Evolutionary conservation across 176 grass and related monocot genomes (phyloP), one percentile per base, ranked within the genome.

Genomic region (Rhynchospora breviuscula): DNA sequence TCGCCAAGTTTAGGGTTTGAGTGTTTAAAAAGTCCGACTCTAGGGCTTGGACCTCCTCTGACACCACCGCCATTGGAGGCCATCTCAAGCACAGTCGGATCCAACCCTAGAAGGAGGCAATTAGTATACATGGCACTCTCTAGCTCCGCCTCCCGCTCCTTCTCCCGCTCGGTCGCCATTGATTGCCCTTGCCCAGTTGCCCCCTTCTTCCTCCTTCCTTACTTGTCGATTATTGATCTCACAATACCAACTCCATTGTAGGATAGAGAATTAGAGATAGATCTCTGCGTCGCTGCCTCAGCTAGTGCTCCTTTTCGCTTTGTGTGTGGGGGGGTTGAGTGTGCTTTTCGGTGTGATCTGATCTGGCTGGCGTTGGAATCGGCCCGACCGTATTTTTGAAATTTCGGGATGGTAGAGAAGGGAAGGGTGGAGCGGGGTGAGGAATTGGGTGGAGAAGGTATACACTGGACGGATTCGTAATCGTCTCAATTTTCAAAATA

Each of bases 71-170:
- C 86, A 46, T 73, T 77, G 3, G 73, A 25, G 15, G 87, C 68
- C 79, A 86, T 84, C 31, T 88, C 88, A 51, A 99, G 89, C 86
- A 96, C 88, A 17, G 89, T 85, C 60, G 93, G 88, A 96, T 99
- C 97, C 78, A 99, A 89, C 21, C 97, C 97, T 25, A 99, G 89
- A 67, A 99, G 93, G 56, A 99, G 90, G 88, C 97, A 99, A 67
- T 99, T 99, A 31, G 97, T 99, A 85, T 99, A 99, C 97, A 99
- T 99, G 65, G 97, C 97, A 85, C 88, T 89, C 93, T 99, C 97
- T 74, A 99, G 91, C 91, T 99, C 97, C 72, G 97, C 93, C 85
- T 99, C 97, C 81, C 97, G 82, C 93, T 99, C 97, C 87, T 91
- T 99, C 88, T 99, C 97, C 83, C 97, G 85, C 89, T 99, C 97